Conservation (phyloP, 371 early-diverging fungal species). For the Mucor saturninus region DNA sequence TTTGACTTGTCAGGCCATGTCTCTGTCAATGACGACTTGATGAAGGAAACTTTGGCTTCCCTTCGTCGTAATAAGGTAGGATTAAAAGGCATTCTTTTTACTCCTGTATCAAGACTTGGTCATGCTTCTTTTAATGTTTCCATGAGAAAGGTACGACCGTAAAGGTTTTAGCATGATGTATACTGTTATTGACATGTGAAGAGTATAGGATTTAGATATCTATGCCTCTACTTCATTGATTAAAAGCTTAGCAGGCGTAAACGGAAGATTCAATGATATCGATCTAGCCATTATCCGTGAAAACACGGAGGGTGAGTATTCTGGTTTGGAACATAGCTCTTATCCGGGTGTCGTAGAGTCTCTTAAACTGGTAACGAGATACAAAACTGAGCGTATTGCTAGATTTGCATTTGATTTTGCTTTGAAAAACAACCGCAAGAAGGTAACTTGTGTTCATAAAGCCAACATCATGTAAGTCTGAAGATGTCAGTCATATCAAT, state of each 20-base stretch:
- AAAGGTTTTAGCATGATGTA: too few species aligned
- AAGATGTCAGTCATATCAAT: background rate
- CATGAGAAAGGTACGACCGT: conserved; percentile 70
- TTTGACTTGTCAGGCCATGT: conserved; percentile 92
- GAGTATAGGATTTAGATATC: conserved; percentile 78
- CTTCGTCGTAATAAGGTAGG: conserved; percentile 94
- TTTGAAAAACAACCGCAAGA: conserved; percentile 93
- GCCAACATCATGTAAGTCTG: conserved; percentile 94
- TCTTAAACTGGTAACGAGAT: conserved; percentile 92
- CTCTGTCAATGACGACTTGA: conserved; percentile 68
- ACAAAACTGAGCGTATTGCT: conserved; percentile 96
- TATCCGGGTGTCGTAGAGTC: conserved; percentile 98
- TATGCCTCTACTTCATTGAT: conserved; percentile 90
- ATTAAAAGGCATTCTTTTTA: conserved; percentile 95
- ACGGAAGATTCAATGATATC: conserved; percentile 86
- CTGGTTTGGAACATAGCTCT: conserved; percentile 97
- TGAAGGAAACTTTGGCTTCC: conserved; percentile 88
- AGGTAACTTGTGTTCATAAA: conserved; percentile 97
- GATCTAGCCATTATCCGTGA: conserved; percentile 98
- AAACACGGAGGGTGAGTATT: conserved; percentile 99
- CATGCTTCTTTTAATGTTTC: conserved; percentile 92
- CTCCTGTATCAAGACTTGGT: conserved; percentile 85
- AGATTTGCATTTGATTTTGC: conserved; percentile 98
- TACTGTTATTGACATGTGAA: too few species aligned
- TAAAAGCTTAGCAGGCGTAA: conserved; percentile 83